Evolutionary conservation across 306 rosid genomes (phyloP).

Genomic region (Sicyos baderoa): DNA sequence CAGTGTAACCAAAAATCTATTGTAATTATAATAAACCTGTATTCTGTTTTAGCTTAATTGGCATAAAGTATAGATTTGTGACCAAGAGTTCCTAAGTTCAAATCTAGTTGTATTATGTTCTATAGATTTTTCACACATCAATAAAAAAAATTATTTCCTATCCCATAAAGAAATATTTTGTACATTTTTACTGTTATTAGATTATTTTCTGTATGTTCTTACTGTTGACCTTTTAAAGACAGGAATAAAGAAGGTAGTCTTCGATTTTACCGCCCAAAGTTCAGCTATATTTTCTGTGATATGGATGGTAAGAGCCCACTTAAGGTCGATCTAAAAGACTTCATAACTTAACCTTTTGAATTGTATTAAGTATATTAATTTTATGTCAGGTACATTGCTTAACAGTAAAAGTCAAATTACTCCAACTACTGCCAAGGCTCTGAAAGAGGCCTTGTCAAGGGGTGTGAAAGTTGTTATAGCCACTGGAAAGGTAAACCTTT

Average conservation of each 20-base stretch:
- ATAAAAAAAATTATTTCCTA: too few relatives aligned
- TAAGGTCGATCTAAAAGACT: background rate
- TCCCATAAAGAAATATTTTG: background rate
- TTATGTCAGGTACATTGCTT: conserved; percentile 70
- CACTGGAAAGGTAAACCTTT: conserved; percentile 72
- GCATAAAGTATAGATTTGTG: too few relatives aligned
- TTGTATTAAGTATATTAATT: conserved; percentile 24
- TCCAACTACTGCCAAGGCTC: conserved; percentile 52
- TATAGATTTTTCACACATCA: too few relatives aligned
- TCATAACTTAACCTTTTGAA: conserved; percentile 16
- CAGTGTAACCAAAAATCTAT: background rate
- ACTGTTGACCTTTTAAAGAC: conserved; percentile 67
- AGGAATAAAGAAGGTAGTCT: conserved; percentile 81
- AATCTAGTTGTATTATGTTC: too few relatives aligned
- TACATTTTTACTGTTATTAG: conserved; percentile 19
- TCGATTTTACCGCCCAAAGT: conserved; percentile 76
- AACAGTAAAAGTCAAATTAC: conserved; percentile 71
- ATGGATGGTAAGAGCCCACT: conserved; percentile 72
- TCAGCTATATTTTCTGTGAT: conserved; percentile 81
- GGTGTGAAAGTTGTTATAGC: conserved; percentile 93
- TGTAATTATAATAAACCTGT: background rate
- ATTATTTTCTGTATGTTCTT: conserved; percentile 32
- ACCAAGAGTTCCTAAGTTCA: too few relatives aligned
- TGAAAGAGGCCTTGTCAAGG: conserved; percentile 66
- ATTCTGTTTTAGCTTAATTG: background rate